Percentiles rank a stretch among this genome's conserved stretches.
phyloP scores from a whole-genome alignment of 305 asterid species.

The Rubia occidens region DNA sequence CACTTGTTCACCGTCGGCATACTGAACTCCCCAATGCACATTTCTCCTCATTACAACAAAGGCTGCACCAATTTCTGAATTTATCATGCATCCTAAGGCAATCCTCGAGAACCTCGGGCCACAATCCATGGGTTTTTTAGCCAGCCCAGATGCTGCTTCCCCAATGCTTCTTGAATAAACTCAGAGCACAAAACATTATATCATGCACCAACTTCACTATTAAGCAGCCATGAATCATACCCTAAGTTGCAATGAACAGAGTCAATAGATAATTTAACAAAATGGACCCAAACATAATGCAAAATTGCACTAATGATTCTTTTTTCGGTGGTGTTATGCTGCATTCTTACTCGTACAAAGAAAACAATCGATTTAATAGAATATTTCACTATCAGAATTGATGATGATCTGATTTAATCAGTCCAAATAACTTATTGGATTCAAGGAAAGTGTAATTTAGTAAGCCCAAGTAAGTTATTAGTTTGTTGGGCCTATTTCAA shows the following conservation, averaged over 20 bases:
- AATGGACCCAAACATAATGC: background rate
- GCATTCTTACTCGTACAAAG: background rate
- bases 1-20: constrained; percentile 68
- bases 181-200: constrained; percentile 16
- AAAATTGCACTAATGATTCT: background rate
- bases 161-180: constrained; percentile 24
- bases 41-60: constrained; percentile 98
- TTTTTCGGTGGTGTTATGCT: background rate
- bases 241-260: constrained; percentile 23
- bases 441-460: no score
- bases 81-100: constrained; percentile 76
- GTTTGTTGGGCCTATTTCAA: no score
- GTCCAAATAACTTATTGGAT: no score
- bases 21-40: constrained; percentile 91
- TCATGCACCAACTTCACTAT: constrained; percentile 28
- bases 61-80: constrained; percentile 94
- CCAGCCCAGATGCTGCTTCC: constrained; percentile 36
- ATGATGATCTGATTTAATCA: no score
- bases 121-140: constrained; percentile 31
- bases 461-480: no score
- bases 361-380: background rate
- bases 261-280: constrained; percentile 1
- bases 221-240: constrained; percentile 16
- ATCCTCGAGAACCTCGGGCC: constrained; percentile 50
- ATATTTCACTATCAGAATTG: background rate